Percentiles rank a stretch among this genome's conserved stretches.
phyloP scores from a whole-genome alignment of 306 rosid genomes.

The Vigna unguiculata region DNA sequence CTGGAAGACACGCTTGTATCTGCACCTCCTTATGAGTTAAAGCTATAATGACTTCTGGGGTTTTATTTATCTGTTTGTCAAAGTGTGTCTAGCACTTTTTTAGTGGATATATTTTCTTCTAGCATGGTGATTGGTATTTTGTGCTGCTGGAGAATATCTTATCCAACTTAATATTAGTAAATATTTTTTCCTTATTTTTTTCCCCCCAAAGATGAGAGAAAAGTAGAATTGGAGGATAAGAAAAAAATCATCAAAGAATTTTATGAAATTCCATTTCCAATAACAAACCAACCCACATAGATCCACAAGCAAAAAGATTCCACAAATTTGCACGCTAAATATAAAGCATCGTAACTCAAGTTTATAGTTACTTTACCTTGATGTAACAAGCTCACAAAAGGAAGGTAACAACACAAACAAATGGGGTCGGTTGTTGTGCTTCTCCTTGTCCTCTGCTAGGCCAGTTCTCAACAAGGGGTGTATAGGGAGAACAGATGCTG shows the following conservation, averaged over 20 bases:
- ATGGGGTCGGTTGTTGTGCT: conserved; percentile 62
- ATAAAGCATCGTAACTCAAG: conserved; percentile 4
- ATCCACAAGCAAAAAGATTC: conserved; percentile 18
- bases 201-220: not conserved
- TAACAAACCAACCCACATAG: not conserved
- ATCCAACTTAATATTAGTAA: not conserved
- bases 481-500: conserved; percentile 70
- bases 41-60: not conserved
- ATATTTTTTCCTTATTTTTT: not conserved
- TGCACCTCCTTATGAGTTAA: not conserved
- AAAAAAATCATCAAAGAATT: conserved; percentile 24
- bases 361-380: conserved; percentile 65
- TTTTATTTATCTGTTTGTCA: not conserved
- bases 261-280: conserved; percentile 18
- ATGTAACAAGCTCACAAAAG: conserved; percentile 80
- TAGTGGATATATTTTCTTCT: not conserved
- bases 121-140: conserved; percentile 5
- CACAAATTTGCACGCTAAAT: conserved; percentile 8
- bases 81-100: not conserved
- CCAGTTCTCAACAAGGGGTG: conserved; percentile 63
- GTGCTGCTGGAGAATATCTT: conserved; percentile 3
- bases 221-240: not conserved
- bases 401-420: conserved; percentile 86
- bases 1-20: not conserved
- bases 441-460: conserved; percentile 51